phyloP scores from a whole-genome alignment of 495 filamentous ascomycete species.

The Friedmanniomyces endolithicus region DNA sequence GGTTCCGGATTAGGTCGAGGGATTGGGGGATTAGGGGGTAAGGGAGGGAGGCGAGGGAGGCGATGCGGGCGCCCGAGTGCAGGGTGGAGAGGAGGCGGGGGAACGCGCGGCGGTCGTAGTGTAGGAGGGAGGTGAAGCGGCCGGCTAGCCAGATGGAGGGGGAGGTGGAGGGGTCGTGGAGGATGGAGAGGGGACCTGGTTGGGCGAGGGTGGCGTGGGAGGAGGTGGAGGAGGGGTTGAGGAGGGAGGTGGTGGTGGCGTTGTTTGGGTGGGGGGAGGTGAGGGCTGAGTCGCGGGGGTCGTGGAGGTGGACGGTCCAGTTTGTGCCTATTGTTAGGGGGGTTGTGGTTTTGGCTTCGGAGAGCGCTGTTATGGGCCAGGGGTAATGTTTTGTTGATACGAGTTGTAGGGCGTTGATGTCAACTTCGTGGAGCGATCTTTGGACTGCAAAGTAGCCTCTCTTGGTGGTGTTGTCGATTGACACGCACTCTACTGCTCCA shows the following conservation, averaged over 20 bases:
- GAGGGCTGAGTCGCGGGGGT: constrained; percentile 44
- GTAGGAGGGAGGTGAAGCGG: constrained; percentile 78
- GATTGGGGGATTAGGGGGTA: constrained; percentile 48
- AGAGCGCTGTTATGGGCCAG: constrained; percentile 73
- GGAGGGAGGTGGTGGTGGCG: constrained; percentile 33
- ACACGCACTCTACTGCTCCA: constrained; percentile 73
- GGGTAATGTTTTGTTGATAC: constrained; percentile 63
- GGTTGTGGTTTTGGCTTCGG: constrained; percentile 55
- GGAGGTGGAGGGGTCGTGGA: constrained; percentile 50
- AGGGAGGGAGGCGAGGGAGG: constrained; percentile 61
- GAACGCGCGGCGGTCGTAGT: constrained; percentile 80
- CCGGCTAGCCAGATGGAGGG: constrained; percentile 72
- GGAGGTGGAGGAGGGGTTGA: constrained; percentile 22
- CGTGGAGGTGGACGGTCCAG: constrained; percentile 71
- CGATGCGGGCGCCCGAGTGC: constrained; percentile 71
- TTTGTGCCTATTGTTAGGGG: constrained; percentile 82
- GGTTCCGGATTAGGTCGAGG: constrained; percentile 41
- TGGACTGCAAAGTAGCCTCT: constrained; percentile 68
- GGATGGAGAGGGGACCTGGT: constrained; percentile 67
- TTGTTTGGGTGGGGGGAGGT: constrained; percentile 27
- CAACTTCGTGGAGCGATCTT: constrained; percentile 65
- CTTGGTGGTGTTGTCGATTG: constrained; percentile 57
- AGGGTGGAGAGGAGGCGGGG: constrained; percentile 65
- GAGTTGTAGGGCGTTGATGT: constrained; percentile 63
- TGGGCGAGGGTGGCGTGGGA: constrained; percentile 60